Evolutionary conservation across 495 filamentous ascomycete species (phyloP), one percentile per base, ranked within the genome.

Genomic region (Sordaria brevicollis): DNA sequence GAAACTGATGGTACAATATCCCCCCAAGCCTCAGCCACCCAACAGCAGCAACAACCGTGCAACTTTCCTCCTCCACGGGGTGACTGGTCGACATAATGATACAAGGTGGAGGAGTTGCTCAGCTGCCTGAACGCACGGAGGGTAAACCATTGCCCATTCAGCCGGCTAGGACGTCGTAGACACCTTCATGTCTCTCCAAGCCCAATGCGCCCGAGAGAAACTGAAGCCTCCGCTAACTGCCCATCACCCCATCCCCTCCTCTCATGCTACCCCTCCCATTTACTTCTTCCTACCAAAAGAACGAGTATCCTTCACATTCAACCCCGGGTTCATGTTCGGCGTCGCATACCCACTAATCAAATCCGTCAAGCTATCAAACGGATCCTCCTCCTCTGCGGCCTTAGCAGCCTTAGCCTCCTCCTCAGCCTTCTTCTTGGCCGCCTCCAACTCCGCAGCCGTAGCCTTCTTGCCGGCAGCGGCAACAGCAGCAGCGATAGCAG

Each of bases 261-360:
- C 69, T 35, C 34, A 19, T 15, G n/a, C 7, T 17, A 39, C 4
- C 11, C 10, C 37, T 29, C 35, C 25, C 37, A 10, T 43, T 73
- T 72, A 75, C 69, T 77, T 79, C 75, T 78, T 79, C 68, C 73
- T 75, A 57, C 65, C 71, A 35, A 72, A 2, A 62, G 6, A 29
- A 62, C 13, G 49, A 13, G 49, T 71, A 17, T 73, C 72, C 76
- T 76, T 79, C 10, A 75, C 76, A 43, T 74, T 74, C 73, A 75
- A 43, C 6, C 78, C 77, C 10, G 54, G 62, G 25, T 68, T 67
- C 62, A 70, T 69, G 38, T 75, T 73, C 29, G 74, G 78, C 71
- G 81, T 78, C 9, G 85, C 84, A 77, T 87, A 92, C 25, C 83
- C 83, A 75, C 87, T 87, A 73, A 94, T 91, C 80, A 94, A 79